Conservation (phyloP, 2,329 filamentous ascomycete genomes). For the Xylariaceae sp. region DNA sequence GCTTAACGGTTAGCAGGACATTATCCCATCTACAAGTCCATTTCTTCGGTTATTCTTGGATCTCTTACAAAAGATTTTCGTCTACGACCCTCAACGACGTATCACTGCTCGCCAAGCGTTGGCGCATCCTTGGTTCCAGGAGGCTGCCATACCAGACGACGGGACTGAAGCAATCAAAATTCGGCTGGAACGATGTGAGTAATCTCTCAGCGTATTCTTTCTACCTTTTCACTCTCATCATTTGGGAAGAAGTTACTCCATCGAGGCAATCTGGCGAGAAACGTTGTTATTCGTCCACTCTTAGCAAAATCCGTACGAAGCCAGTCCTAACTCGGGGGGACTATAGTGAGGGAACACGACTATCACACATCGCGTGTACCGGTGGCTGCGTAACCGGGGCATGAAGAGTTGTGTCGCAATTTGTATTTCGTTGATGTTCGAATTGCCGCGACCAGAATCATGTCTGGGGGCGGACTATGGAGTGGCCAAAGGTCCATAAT, state of each 20-base stretch:
- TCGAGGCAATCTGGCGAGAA: too few relatives aligned
- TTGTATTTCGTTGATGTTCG: too few relatives aligned
- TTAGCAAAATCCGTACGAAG: too few relatives aligned
- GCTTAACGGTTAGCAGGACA: constrained; percentile 50
- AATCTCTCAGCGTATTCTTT: too few relatives aligned
- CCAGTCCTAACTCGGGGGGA: too few relatives aligned
- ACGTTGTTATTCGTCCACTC: too few relatives aligned
- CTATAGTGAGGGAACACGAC: constrained; percentile 41
- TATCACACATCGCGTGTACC: constrained; percentile 25
- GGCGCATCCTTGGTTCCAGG: constrained; percentile 67
- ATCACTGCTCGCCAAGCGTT: constrained; percentile 67
- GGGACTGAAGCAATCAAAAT: constrained; percentile 68
- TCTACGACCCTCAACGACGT: constrained; percentile 63
- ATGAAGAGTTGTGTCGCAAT: too few relatives aligned
- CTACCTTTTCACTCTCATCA: too few relatives aligned
- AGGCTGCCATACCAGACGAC: constrained; percentile 61
- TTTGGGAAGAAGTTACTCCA: too few relatives aligned
- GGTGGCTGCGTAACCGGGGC: constrained; percentile 15
- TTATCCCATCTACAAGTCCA: constrained; percentile 57
- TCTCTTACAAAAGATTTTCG: constrained; percentile 63
- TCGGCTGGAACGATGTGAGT: constrained; percentile 43
- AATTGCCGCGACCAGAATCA: too few relatives aligned
- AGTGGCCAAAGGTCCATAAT: constrained; percentile 21
- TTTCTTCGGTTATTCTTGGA: constrained; percentile 64
- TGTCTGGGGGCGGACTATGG: too few relatives aligned